These are phyloP conservation scores for Sedum album DNA, from an alignment of 164 flowering plant species.

Conservation along the genomic window DNA sequence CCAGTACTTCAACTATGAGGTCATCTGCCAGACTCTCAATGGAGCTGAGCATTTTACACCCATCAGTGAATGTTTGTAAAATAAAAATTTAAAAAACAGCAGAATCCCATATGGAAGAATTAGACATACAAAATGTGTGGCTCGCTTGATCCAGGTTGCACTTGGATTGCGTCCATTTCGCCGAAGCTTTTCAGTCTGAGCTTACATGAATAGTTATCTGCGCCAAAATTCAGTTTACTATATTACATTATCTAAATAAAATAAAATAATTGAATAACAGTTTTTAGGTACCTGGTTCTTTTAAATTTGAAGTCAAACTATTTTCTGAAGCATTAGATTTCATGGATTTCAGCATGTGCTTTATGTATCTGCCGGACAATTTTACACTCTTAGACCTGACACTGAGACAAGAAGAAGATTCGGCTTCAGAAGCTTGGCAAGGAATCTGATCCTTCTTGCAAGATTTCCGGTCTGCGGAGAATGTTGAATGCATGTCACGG, in stretches of 20 bases:
- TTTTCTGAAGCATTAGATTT: slow-evolving; percentile 44
- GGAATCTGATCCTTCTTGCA: slow-evolving; percentile 29
- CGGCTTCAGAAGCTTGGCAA: slow-evolving; percentile 31
- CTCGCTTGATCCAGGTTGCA: slow-evolving; percentile 80
- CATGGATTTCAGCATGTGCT: slow-evolving; percentile 52
- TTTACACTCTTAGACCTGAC: slow-evolving; percentile 52
- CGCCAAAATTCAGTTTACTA: slow-evolving; percentile 12
- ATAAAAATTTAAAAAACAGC: not conserved
- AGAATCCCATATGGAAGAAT: not conserved
- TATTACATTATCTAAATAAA: not conserved
- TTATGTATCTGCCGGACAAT: slow-evolving; percentile 54
- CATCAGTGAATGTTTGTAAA: slow-evolving; percentile 45
- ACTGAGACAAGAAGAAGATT: slow-evolving; percentile 47
- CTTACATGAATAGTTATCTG: slow-evolving; percentile 58
- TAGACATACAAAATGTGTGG: slow-evolving; percentile 59
- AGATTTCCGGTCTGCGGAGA: slow-evolving; percentile 51
- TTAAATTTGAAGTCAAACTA: slow-evolving; percentile 38
- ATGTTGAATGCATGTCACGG: slow-evolving; percentile 29
- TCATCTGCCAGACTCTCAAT: slow-evolving; percentile 71
- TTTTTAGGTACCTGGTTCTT: slow-evolving; percentile 45
- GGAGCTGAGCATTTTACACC: slow-evolving; percentile 62
- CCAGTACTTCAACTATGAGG: slow-evolving; percentile 53
- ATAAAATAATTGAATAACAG: not conserved
- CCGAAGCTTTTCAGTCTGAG: slow-evolving; percentile 56
- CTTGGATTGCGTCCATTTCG: slow-evolving; percentile 43